A percentile compares a stretch with the other conserved stretches of the same genome.
Evolutionary conservation across 305 asterid species (phyloP).

Genomic region (Fraxinus platypoda): DNA sequence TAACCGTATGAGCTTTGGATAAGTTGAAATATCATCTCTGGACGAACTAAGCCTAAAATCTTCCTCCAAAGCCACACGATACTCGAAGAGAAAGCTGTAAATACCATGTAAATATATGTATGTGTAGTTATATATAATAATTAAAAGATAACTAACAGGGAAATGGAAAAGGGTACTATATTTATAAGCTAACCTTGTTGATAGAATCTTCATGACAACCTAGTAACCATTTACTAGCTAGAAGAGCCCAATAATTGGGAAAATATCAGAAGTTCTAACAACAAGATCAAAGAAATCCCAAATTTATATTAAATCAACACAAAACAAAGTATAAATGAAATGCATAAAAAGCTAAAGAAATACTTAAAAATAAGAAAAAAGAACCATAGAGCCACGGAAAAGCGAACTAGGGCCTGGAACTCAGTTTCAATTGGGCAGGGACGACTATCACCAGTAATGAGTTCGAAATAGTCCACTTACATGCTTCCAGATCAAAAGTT

Average conservation of each 20-base stretch:
- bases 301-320: background rate
- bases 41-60: background rate
- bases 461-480: background rate
- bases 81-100: background rate
- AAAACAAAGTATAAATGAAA: background rate
- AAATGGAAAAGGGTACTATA: background rate
- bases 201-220: background rate
- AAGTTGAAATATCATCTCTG: background rate
- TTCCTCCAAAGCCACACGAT: background rate
- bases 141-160: background rate
- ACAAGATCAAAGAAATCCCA: background rate
- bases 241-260: background rate
- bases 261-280: background rate
- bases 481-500: background rate
- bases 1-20: background rate
- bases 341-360: background rate
- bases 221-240: background rate
- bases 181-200: background rate
- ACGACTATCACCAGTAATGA: background rate
- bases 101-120: background rate
- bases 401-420: background rate
- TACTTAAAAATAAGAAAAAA: background rate
- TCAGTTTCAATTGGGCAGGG: background rate
- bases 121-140: background rate
- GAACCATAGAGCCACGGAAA: background rate